phyloP scores from a whole-genome alignment of 2,329 filamentous ascomycete species.

The Penicillium sp. region DNA sequence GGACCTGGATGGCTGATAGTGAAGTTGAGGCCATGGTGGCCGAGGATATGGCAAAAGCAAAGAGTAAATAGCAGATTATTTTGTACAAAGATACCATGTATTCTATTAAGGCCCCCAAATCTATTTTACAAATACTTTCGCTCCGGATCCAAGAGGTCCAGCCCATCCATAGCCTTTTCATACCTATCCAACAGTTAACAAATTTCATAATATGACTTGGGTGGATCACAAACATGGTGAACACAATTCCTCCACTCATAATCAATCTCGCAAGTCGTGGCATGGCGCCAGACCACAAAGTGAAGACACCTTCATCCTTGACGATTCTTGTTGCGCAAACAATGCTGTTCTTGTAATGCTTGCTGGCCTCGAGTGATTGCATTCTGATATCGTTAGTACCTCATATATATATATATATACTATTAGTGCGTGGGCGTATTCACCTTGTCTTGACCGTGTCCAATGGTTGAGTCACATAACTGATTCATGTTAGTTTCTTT shows the following conservation, averaged over 20 bases:
- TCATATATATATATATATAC: not conserved
- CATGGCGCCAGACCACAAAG: constrained; percentile 91
- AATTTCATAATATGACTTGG: constrained; percentile 6
- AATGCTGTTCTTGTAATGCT: constrained; percentile 81
- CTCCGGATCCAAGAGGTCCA: constrained; percentile 77
- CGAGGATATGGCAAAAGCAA: constrained; percentile 55
- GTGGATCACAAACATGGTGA: constrained; percentile 69
- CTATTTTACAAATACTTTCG: constrained; percentile 68
- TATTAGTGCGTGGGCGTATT: not conserved
- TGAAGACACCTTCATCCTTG: constrained; percentile 81
- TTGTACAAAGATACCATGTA: constrained; percentile 19
- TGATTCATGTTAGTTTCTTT: constrained; percentile 17
- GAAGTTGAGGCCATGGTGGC: constrained; percentile 71
- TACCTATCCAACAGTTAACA: constrained; percentile 52
- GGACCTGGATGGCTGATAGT: constrained; percentile 69
- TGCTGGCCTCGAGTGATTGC: constrained; percentile 87
- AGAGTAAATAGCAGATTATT: constrained; percentile 6
- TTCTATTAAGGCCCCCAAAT: constrained; percentile 7
- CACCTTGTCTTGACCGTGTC: constrained; percentile 89
- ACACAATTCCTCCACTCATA: constrained; percentile 93
- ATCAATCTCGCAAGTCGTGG: constrained; percentile 81
- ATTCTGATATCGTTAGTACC: constrained; percentile 56
- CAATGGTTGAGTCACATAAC: constrained; percentile 63
- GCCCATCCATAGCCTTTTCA: constrained; percentile 90
- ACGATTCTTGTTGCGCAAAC: constrained; percentile 80